Conservation (phyloP, 2,329 filamentous ascomycete genomes). For the Phyllosticta paracitricarpa region DNA sequence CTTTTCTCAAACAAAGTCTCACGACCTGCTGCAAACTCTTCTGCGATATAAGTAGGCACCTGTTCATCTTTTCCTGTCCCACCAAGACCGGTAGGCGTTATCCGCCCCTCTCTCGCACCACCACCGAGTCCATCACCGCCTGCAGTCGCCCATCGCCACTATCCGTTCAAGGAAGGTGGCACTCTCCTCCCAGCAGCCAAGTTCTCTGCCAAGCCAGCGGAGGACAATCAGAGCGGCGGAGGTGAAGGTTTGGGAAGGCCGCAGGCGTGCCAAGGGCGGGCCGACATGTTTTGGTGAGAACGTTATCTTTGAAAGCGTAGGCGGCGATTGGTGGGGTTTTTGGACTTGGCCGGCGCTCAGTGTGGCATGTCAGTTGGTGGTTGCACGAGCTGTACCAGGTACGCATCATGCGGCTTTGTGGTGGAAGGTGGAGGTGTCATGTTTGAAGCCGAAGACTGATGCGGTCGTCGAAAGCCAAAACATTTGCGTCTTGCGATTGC, state of each 20-base stretch:
- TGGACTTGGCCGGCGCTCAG: neutral
- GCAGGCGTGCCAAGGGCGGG: neutral
- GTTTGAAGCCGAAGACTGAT: no score
- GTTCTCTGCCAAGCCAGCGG: neutral
- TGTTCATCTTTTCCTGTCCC: neutral
- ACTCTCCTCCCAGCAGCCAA: neutral
- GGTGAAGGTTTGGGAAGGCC: neutral
- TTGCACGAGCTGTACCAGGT: neutral
- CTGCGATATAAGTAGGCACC: neutral
- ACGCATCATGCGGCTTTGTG: neutral
- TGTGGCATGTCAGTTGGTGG: neutral
- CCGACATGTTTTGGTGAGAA: neutral
- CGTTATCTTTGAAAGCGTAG: neutral
- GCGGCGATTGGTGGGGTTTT: neutral
- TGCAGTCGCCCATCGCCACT: neutral
- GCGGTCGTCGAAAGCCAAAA: no score
- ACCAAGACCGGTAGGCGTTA: neutral
- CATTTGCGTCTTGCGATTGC: no score
- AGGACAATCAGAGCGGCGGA: neutral
- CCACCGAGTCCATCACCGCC: neutral
- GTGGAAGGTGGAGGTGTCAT: no score
- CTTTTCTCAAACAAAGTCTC: neutral
- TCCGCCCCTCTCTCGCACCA: neutral
- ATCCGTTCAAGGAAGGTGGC: neutral
- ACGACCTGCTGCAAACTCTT: neutral